Evolutionary conservation across 1,284 basidiomycete species (phyloP).

Genomic region (Cryptococcus sp.): DNA sequence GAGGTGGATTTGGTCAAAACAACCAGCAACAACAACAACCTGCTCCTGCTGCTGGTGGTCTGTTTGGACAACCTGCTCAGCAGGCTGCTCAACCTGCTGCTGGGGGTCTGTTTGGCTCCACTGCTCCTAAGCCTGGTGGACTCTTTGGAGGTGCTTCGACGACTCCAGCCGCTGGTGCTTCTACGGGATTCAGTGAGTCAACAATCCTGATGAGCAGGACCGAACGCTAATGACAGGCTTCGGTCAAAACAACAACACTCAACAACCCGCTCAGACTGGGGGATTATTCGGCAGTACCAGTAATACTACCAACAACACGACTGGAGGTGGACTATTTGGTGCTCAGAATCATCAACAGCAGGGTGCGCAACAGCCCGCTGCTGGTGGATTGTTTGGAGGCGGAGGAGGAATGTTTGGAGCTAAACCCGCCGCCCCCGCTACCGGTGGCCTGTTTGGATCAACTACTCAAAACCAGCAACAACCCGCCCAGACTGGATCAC

Average conservation of each 20-base stretch:
- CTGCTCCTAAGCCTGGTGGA: slow-evolving; percentile 39
- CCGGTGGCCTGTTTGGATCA: slow-evolving; percentile 48
- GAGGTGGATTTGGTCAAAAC: slow-evolving; percentile 19
- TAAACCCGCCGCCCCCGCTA: slow-evolving; percentile 36
- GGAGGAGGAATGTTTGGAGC: slow-evolving; percentile 54
- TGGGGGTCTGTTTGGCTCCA: slow-evolving; percentile 24
- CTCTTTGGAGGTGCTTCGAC: slow-evolving; percentile 43
- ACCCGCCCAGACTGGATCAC: slow-evolving; percentile 13
- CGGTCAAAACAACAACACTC: slow-evolving; percentile 19
- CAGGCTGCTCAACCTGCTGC: slow-evolving; percentile 35
- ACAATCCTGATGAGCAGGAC: neutral
- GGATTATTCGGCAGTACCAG: slow-evolving; percentile 49
- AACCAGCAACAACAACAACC: slow-evolving; percentile 10
- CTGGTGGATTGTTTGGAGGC: slow-evolving; percentile 50
- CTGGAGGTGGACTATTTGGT: slow-evolving; percentile 48
- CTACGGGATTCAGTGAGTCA: slow-evolving; percentile 16
- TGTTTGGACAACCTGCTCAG: slow-evolving; percentile 41
- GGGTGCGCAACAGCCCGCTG: slow-evolving; percentile 29
- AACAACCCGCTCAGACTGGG: slow-evolving; percentile 20
- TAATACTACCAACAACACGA: slow-evolving; percentile 3
- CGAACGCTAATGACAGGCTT: slow-evolving; percentile 11
- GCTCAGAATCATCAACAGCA: slow-evolving; percentile 43
- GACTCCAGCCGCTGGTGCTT: slow-evolving; percentile 8
- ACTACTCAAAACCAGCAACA: slow-evolving; percentile 21
- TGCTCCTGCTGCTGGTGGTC: slow-evolving; percentile 25